Base-by-base conservation (phyloP, 176 grass and related monocot species). In the Carex cristatella region DNA sequence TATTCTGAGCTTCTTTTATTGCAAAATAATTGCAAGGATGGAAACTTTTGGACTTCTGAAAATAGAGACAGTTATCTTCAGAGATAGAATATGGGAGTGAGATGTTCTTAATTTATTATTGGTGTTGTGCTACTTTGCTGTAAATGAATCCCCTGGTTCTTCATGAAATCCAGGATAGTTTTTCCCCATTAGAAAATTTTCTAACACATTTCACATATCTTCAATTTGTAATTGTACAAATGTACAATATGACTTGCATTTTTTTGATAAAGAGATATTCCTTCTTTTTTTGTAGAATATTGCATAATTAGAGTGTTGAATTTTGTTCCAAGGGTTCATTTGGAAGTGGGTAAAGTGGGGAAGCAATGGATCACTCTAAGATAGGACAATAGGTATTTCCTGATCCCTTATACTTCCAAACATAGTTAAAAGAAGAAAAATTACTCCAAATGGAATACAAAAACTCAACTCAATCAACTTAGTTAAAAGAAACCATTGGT, bases 181-280 rank as follows among this genome's bases (percentile, higher is more conserved):
- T 79, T 18, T 18, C 28, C 74, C 6, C 13, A 10, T 58, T 79
- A 79, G 74, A 79, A 35, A 3, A 3, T 15, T 79, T 56, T 57
- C 13, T 6, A 79, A 56, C 14, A 57, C 28, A 56, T 56, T 37
- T 79, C 30, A 79, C 28, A 79, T 33, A 37, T 79, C 35, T 35
- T 78, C 27, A 57, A 79, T 79, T 79, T 79, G 51, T 48, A 72
- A 48, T 16, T 79, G 74, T 79, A 79, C 13, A 79, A 79, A 58
- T 79, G 51, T 79, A 79, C 54, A 57, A 16, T 37, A 55, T 79
- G 53, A 79, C 74, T 79, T 57, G 53, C 28, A 79, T 79, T 57
- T 76, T 76, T 56, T 77, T 56, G 8, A 35, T n/a, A 58, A 37
- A 79, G 53, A 58, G 13, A 35, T 54, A 57, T 57, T 79, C 51